Conservation (phyloP, 2,329 filamentous ascomycete species). For the Pseudocercospora pini-densiflorae region DNA sequence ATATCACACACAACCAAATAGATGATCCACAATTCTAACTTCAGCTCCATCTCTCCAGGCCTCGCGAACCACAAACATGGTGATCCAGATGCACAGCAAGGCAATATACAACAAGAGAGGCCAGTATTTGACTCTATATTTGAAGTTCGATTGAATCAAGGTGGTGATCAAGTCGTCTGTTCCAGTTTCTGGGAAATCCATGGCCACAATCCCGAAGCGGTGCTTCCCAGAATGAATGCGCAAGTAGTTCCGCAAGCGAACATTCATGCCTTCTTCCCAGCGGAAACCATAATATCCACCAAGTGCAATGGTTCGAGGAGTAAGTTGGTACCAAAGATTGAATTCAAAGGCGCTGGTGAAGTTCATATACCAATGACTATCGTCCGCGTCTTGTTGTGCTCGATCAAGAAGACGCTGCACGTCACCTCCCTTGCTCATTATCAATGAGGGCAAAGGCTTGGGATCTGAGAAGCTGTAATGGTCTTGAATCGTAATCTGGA, state of each 20-base stretch:
- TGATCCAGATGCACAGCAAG: background rate
- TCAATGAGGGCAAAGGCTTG: slow-evolving; percentile 45
- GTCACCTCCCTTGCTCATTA: slow-evolving; percentile 46
- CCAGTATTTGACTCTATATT: background rate
- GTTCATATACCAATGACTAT: slow-evolving; percentile 47
- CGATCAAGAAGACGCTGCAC: slow-evolving; percentile 45
- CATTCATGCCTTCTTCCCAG: slow-evolving; percentile 53
- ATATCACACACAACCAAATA: background rate
- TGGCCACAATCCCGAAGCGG: slow-evolving; percentile 41
- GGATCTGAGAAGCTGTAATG: slow-evolving; percentile 52
- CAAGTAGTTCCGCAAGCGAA: slow-evolving; percentile 42
- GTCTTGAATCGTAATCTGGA: slow-evolving; percentile 52
- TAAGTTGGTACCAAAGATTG: slow-evolving; percentile 42
- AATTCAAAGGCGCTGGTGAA: slow-evolving; percentile 54
- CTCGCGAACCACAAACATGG: background rate
- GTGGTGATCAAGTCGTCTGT: slow-evolving; percentile 47
- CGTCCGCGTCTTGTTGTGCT: slow-evolving; percentile 37
- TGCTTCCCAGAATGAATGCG: slow-evolving; percentile 33
- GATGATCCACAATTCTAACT: background rate
- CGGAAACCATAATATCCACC: slow-evolving; percentile 49
- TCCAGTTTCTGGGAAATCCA: slow-evolving; percentile 45
- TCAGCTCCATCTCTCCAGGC: background rate
- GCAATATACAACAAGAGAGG: slow-evolving; percentile 1
- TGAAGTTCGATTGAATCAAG: slow-evolving; percentile 49
- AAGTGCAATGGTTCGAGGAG: slow-evolving; percentile 47